Conservation (phyloP, 1,284 basidiomycete genomes). For the Austroboletus olivaceoglutinosus region DNA sequence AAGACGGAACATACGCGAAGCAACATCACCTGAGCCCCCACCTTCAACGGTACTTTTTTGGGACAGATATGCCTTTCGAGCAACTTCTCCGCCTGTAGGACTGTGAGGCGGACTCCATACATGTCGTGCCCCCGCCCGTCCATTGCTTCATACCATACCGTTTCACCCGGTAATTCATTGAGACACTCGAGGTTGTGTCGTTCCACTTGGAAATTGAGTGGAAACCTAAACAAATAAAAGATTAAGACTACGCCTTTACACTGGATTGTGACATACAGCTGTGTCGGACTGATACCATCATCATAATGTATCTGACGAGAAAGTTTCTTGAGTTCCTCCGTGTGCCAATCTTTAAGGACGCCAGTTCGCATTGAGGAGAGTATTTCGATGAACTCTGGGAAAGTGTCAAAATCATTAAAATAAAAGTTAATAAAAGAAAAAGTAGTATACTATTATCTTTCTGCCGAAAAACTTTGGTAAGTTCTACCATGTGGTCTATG, state of each 20-base stretch:
- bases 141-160: constrained; percentile 23
- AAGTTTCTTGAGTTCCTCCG: constrained; percentile 42
- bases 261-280: constrained; percentile 43
- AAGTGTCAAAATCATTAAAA: not conserved
- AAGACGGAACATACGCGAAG: constrained; percentile 52
- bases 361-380: constrained; percentile 73
- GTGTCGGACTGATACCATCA: constrained; percentile 62
- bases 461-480: constrained; percentile 48
- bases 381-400: constrained; percentile 65
- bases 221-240: constrained; percentile 18
- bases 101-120: constrained; percentile 15
- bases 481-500: constrained; percentile 36
- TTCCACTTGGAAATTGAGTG: constrained; percentile 28
- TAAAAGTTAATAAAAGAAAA: no score
- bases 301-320: constrained; percentile 45
- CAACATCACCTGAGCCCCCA: constrained; percentile 63
- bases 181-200: constrained; percentile 22
- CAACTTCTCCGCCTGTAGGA: constrained; percentile 21
- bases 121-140: constrained; percentile 27
- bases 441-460: constrained; percentile 39
- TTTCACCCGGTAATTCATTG: constrained; percentile 14
- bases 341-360: constrained; percentile 34
- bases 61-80: constrained; percentile 35
- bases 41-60: constrained; percentile 32
- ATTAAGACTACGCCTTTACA: not conserved